A percentile compares a stretch with the other conserved stretches of the same genome.
These are phyloP conservation scores for Aphanomyces astaci DNA, from an alignment of 352 stramenopile species.

Conservation along the genomic window DNA sequence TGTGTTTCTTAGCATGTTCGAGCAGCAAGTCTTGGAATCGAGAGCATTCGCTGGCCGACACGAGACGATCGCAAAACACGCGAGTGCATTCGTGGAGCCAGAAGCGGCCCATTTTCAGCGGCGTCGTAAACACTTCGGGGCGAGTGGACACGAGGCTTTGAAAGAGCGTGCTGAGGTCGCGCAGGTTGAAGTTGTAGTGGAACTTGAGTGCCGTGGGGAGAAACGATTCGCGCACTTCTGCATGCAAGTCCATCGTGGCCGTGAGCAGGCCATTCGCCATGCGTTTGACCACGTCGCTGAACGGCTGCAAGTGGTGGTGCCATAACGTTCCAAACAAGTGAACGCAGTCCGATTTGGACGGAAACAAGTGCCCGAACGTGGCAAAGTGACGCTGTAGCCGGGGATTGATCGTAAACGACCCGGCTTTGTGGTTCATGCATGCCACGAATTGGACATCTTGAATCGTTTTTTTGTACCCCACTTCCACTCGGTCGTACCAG, in stretches of 20 bases:
- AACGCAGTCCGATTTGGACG: slow-evolving; percentile 49
- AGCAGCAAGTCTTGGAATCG: slow-evolving; percentile 75
- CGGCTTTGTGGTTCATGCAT: slow-evolving; percentile 88
- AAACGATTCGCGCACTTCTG: slow-evolving; percentile 66
- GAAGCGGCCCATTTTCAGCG: slow-evolving; percentile 62
- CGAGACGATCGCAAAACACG: slow-evolving; percentile 89
- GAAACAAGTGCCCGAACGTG: slow-evolving; percentile 63
- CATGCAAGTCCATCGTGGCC: slow-evolving; percentile 78
- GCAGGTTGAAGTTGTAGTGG: slow-evolving; percentile 90
- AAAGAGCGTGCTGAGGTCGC: slow-evolving; percentile 82
- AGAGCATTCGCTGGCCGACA: slow-evolving; percentile 54
- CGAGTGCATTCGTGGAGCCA: slow-evolving; percentile 89
- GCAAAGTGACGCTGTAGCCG: slow-evolving; percentile 86
- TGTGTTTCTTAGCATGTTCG: slow-evolving; percentile 79
- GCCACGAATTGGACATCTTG: slow-evolving; percentile 82
- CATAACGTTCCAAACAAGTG: slow-evolving; percentile 65
- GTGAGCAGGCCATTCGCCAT: slow-evolving; percentile 52
- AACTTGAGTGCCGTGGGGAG: slow-evolving; percentile 87
- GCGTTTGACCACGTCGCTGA: slow-evolving; percentile 75
- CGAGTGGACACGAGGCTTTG: slow-evolving; percentile 69
- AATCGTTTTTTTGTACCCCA: slow-evolving; percentile 81
- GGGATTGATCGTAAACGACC: slow-evolving; percentile 81
- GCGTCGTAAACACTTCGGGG: slow-evolving; percentile 53
- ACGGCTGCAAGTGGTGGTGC: slow-evolving; percentile 53
- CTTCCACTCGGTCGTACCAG: slow-evolving; percentile 86